Conservation (phyloP, 805 yeast genomes). For the Candida coquimbonensis region DNA sequence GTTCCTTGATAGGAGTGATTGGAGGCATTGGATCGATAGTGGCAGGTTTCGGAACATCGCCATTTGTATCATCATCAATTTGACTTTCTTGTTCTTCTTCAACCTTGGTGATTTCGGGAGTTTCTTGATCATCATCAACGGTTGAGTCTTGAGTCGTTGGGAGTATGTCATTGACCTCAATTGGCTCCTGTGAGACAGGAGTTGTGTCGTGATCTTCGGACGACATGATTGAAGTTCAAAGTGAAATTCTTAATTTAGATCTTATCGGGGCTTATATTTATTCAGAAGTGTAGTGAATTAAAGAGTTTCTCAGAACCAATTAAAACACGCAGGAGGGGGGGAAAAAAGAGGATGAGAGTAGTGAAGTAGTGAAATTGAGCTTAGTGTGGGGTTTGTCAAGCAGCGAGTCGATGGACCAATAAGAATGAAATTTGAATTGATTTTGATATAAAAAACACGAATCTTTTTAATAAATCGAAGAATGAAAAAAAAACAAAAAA, state of each 20-base stretch:
- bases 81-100: constrained; percentile 5
- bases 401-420: no score
- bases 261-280: constrained; percentile 6
- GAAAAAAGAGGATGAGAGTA: not conserved
- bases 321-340: not conserved
- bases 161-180: no score
- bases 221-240: not conserved
- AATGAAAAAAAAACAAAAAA: no score
- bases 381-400: no score
- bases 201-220: not conserved
- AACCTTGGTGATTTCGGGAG: no score
- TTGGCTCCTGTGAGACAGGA: no score
- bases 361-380: no score
- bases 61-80: constrained; percentile 1
- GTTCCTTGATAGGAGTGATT: not conserved
- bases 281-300: not conserved
- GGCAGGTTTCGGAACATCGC: not conserved
- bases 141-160: no score
- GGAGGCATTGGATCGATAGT: not conserved
- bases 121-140: no score
- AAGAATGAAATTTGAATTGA: no score
- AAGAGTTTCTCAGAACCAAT: not conserved
- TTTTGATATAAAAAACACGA: no score
- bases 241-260: not conserved
- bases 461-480: no score